Base-by-base conservation (phyloP, 148 eudicot species). In the Rhododendron vialii region DNA sequence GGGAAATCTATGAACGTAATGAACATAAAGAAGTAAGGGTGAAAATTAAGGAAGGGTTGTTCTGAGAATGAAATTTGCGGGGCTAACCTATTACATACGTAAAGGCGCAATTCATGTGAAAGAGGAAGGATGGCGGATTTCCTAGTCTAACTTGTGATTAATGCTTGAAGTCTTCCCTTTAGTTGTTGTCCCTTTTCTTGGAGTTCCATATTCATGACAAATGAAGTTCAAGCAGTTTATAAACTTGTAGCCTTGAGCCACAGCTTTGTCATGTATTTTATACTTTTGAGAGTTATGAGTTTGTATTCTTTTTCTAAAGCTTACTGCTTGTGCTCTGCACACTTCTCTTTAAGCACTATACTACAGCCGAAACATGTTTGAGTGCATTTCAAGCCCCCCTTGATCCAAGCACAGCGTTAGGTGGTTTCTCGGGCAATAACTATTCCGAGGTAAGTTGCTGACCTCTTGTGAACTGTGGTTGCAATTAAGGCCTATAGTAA, bases 371-470 rank as follows among this genome's bases (percentile, higher is more conserved):
- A 24, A 81, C 91, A 50, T 98, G 99, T 88, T 86, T 93, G 89
- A 95, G 98, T 90, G 98, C 99, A 80, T 98, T 98, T 89, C 94
- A 94, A 93, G 99, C 91, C 43, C 99, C 99, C 30, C 95, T 98
- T 87, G 99, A 98, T 92, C 99, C 99, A 71, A 94, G 95, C 92
- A 96, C 98, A 22, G 95, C 94, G 41, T 85, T 98, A 71, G 99
- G 99, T 77, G 99, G 99, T 90, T 98, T 91, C 89, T 91, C 97
- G 71, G 95, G 96, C 71, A 95, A 92, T 87, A 95, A 94, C 89
- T 98, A 92, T 92, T 90, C 95, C 18, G 98, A 95, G 98, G 99
- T 98, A 92, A 71, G 86, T 89, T 84, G 80, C 71, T 48, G 47
- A 81, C 61, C 82, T 75, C 65, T 87, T 65, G 82, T 80, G 13